Base-by-base conservation (phyloP, 805 yeast species). In the Torulaspora indica region DNA sequence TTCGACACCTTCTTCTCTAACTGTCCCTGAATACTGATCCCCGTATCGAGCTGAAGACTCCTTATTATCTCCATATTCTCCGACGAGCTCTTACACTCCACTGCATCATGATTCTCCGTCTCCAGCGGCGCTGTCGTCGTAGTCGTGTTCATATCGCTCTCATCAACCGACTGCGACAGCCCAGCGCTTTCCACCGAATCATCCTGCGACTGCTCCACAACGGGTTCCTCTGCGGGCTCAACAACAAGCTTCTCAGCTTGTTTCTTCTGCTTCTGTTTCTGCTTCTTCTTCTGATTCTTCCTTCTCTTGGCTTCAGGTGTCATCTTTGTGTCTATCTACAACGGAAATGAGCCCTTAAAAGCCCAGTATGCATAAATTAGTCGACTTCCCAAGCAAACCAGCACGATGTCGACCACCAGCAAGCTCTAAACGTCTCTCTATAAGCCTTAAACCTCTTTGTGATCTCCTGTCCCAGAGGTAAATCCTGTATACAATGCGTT, bases 261-360 rank as follows among this genome's bases (percentile, higher is more conserved):
- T 43, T 59, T 63, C 47, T 61, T 63, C 44, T 53, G 59, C 51
- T 58, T 64, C 45, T 52, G 66, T 49, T 48, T 64, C 14, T 53
- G 54, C 52, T 61, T 63, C 55, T 64, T 65, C 53, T 64, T 64
- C 39, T 60, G 66, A 34, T 63, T 60, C 47, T 61, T 64, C 45
- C 57, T 58, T 49, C 54, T 63, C 49, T 55, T 63, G 29, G 68
- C 66, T 28, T 61, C 69, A 25, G 46, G 41, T 27, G 51, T 47
- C 51, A 47, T 47, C 31, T 17, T 20, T 41, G 22, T 28, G 32
- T 36, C 36, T 32, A 33, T 43, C 47, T 38, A 30, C 29, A 35
- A 43, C 5, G 37, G 33, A 32, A n/a, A 3, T 9, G 29, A 18
- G 25, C 23, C 34, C 9, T 15, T 9, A 15, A 15, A 31, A 31